Percentiles rank a stretch among this genome's conserved stretches.
Conservation (phyloP, 768 basidiomycete species). For the Lactifluus rugatus region DNA sequence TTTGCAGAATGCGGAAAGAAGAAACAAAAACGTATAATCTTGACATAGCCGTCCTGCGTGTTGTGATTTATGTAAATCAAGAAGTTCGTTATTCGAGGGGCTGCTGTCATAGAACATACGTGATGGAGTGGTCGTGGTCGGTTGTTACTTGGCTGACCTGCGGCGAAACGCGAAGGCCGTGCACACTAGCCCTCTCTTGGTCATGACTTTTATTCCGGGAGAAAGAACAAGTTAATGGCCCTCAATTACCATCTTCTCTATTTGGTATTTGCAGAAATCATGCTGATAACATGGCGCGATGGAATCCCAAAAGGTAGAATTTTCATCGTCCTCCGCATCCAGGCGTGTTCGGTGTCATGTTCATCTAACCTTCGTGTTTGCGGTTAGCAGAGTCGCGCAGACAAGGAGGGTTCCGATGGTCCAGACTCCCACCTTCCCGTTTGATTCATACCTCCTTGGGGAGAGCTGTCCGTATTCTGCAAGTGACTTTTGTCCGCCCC, state of each 20-base stretch:
- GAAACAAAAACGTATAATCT: not conserved
- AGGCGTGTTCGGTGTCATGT: not conserved
- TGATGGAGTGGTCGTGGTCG: not conserved
- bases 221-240: not conserved
- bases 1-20: not conserved
- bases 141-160: not conserved
- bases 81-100: not conserved
- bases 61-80: not conserved
- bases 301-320: too few species aligned
- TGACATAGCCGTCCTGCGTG: not conserved
- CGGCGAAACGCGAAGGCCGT: not conserved
- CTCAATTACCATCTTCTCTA: not conserved
- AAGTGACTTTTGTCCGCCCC: not conserved
- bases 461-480: not conserved
- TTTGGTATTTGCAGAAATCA: not conserved
- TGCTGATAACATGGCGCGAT: not conserved
- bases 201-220: not conserved
- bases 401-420: too few species aligned
- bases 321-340: not conserved
- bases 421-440: not conserved
- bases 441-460: too few species aligned
- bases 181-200: not conserved
- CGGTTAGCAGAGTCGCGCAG: not conserved
- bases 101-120: not conserved
- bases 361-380: not conserved